phyloP scores from a whole-genome alignment of 2,329 filamentous ascomycete species.

The Cyanodermella asteris region DNA sequence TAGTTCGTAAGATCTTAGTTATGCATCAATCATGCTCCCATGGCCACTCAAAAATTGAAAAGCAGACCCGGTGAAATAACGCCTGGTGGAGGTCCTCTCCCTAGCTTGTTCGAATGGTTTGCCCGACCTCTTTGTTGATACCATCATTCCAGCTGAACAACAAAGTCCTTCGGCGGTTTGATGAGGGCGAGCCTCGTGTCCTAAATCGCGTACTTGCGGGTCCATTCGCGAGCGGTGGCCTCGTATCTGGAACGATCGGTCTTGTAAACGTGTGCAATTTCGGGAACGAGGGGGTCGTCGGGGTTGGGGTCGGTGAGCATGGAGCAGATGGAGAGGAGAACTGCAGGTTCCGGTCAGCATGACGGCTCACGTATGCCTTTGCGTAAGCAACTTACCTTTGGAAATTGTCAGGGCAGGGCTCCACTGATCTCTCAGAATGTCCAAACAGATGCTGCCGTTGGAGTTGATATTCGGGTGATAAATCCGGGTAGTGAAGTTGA shows the following conservation, averaged over 20 bases:
- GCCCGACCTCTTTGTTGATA: no score
- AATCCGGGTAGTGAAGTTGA: slow-evolving; percentile 99
- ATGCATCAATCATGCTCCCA: no score
- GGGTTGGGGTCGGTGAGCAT: slow-evolving; percentile 99
- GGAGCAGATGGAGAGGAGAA: slow-evolving; percentile 95
- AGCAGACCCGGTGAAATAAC: no score
- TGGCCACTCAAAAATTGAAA: no score
- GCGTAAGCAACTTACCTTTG: slow-evolving; percentile 45
- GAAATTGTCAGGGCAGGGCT: slow-evolving; percentile 95
- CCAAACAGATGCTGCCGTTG: slow-evolving; percentile 96
- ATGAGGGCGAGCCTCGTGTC: no score
- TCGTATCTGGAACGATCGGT: slow-evolving; percentile 91
- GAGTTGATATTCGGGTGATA: slow-evolving; percentile 99
- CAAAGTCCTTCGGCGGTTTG: no score
- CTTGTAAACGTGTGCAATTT: slow-evolving; percentile 99
- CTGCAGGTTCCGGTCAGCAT: slow-evolving; percentile 23
- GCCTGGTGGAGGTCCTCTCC: no score
- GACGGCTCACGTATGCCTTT: slow-evolving; percentile 1
- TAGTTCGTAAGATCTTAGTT: no score
- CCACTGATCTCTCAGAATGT: slow-evolving; percentile 98
- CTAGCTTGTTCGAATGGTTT: no score
- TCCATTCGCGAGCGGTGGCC: slow-evolving; percentile 93
- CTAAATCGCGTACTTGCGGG: slow-evolving; percentile 94
- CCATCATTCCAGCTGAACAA: no score
- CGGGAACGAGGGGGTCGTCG: slow-evolving; percentile 91